These are phyloP conservation scores for Xylaria sp. DNA, from an alignment of 2,329 filamentous ascomycete species.

Conservation along the genomic window DNA sequence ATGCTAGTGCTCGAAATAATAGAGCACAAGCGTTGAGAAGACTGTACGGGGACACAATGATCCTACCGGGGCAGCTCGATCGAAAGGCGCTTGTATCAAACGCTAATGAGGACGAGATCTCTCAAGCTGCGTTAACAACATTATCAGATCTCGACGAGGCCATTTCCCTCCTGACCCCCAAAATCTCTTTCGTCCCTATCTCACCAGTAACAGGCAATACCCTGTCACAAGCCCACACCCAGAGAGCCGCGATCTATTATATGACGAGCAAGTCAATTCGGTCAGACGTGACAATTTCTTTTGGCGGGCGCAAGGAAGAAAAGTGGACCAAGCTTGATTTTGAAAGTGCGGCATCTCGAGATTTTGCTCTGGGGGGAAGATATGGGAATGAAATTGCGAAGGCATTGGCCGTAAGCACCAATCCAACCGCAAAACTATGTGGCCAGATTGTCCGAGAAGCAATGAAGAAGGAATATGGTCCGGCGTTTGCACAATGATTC, in stretches of 20 bases:
- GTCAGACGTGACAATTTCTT: slow-evolving; percentile 50
- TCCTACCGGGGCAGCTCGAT: slow-evolving; percentile 56
- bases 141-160: slow-evolving; percentile 67
- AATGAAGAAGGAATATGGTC: slow-evolving; percentile 74
- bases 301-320: slow-evolving; percentile 57
- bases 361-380: slow-evolving; percentile 71
- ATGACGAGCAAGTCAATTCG: slow-evolving; percentile 63
- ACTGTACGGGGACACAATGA: slow-evolving; percentile 69
- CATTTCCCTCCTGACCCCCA: slow-evolving; percentile 68
- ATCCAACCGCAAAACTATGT: slow-evolving; percentile 75
- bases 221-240: slow-evolving; percentile 75
- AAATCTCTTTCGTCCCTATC: slow-evolving; percentile 60
- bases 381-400: slow-evolving; percentile 74
- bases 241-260: slow-evolving; percentile 73
- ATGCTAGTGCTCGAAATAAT: slow-evolving; percentile 80
- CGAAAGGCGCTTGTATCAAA: slow-evolving; percentile 56
- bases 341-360: slow-evolving; percentile 69
- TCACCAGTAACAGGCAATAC: slow-evolving; percentile 73
- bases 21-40: slow-evolving; percentile 73
- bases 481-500: slow-evolving; percentile 55
- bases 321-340: slow-evolving; percentile 65
- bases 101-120: slow-evolving; percentile 53
- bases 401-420: slow-evolving; percentile 70
- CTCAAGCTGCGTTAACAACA: slow-evolving; percentile 53
- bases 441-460: slow-evolving; percentile 75